phyloP scores from a whole-genome alignment of 2,329 filamentous ascomycete genomes.

The Alternaria sp. region DNA sequence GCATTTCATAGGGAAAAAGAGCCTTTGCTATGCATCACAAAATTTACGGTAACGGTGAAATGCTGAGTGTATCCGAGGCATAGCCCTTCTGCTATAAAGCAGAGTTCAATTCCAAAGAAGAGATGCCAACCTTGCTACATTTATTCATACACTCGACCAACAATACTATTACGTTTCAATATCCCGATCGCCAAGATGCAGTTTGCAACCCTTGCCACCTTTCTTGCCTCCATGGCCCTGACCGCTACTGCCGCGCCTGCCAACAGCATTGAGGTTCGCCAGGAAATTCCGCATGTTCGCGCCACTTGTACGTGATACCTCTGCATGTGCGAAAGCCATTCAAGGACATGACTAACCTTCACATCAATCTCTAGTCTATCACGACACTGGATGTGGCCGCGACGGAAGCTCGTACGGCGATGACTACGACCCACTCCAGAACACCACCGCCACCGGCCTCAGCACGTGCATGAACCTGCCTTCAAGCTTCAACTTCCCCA shows the following conservation, averaged over 20 bases:
- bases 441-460: slow-evolving; percentile 1
- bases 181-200: slow-evolving; percentile 7
- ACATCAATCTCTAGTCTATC: neutral
- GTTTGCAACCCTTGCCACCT: slow-evolving; percentile 1
- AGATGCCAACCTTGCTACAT: neutral
- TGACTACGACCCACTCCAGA: slow-evolving; percentile 7
- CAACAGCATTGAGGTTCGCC: neutral
- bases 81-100: neutral
- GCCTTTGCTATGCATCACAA: neutral
- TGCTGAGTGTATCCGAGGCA: neutral
- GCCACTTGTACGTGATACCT: slow-evolving; percentile 9
- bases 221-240: slow-evolving; percentile 8
- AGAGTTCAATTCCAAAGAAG: neutral
- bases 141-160: neutral
- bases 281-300: slow-evolving; percentile 16
- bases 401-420: slow-evolving; percentile 8
- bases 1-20: neutral
- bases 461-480: slow-evolving; percentile 13
- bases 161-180: neutral
- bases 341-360: neutral
- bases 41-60: neutral
- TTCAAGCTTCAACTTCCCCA: slow-evolving; percentile 9
- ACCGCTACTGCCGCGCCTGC: slow-evolving; percentile 8
- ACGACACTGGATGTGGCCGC: slow-evolving; percentile 7
- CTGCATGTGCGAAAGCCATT: too few species aligned